Percentiles rank a stretch among this genome's conserved stretches.
Conservation (phyloP, 345 rosid species). For the Eutrema japonicum region DNA sequence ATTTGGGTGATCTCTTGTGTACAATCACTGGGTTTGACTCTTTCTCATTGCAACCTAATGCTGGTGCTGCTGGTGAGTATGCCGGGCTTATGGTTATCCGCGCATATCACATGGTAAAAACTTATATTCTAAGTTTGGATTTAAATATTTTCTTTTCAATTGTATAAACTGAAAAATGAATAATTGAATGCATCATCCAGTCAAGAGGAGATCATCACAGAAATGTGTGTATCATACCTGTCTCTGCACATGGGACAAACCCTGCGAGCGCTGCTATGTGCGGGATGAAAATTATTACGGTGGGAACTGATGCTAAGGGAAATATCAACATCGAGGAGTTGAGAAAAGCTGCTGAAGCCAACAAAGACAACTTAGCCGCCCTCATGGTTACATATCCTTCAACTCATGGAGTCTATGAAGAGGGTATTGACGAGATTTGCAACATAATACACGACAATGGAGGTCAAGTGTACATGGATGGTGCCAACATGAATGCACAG, state of each 20-base stretch:
- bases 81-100: constrained; percentile 99
- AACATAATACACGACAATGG: constrained; percentile 94
- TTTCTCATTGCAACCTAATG: constrained; percentile 98
- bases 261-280: constrained; percentile 99
- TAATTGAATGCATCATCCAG: constrained; percentile 51
- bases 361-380: constrained; percentile 85
- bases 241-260: constrained; percentile 98
- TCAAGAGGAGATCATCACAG: constrained; percentile 97
- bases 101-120: constrained; percentile 83
- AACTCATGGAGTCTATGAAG: constrained; percentile 97
- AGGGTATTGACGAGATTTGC: constrained; percentile 94
- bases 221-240: constrained; percentile 96
- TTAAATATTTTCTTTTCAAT: background rate
- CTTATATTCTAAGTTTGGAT: constrained; percentile 7
- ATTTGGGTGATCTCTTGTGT: constrained; percentile 86
- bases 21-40: constrained; percentile 95
- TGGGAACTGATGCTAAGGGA: constrained; percentile 98
- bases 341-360: constrained; percentile 89
- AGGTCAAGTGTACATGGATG: constrained; percentile 99
- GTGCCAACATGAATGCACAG: constrained; percentile 99
- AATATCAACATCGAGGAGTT: constrained; percentile 91
- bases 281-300: constrained; percentile 94
- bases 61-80: constrained; percentile 98
- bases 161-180: constrained; percentile 25
- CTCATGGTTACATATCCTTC: constrained; percentile 99